These are phyloP conservation scores for Aspergillus nanangensis DNA, from an alignment of 495 filamentous ascomycete genomes.

Conservation along the genomic window DNA sequence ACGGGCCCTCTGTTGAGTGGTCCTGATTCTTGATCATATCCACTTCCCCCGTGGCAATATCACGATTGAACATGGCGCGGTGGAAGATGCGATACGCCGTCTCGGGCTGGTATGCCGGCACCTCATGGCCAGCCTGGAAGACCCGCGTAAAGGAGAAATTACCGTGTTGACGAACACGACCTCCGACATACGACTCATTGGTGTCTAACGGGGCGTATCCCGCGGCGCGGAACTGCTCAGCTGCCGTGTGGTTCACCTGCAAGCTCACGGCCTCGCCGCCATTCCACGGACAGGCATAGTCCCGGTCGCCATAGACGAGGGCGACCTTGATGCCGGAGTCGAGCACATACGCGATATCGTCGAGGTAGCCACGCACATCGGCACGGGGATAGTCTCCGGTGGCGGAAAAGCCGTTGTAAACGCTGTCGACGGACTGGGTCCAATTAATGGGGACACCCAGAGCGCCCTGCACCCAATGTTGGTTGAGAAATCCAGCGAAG, in stretches of 20 bases:
- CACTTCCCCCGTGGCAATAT: conserved; percentile 53
- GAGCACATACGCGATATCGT: conserved; percentile 49
- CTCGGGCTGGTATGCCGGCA: conserved; percentile 56
- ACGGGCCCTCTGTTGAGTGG: conserved; percentile 47
- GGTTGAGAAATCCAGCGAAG: conserved; percentile 61
- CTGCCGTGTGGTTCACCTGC: conserved; percentile 34
- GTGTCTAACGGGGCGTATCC: conserved; percentile 46
- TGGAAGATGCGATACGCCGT: conserved; percentile 52
- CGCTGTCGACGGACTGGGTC: conserved; percentile 46
- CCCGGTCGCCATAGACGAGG: conserved; percentile 62
- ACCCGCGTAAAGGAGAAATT: conserved; percentile 57
- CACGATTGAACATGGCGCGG: conserved; percentile 47
- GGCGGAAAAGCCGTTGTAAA: conserved; percentile 46
- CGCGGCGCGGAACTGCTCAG: conserved; percentile 39
- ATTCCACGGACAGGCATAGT: conserved; percentile 55
- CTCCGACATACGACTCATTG: conserved; percentile 41
- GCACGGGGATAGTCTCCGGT: conserved; percentile 44
- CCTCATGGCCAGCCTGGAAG: conserved; percentile 58
- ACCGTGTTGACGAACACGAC: conserved; percentile 53
- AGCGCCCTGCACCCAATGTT: conserved; percentile 54
- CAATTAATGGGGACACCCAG: conserved; percentile 66
- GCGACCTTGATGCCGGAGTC: conserved; percentile 59
- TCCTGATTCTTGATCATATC: conserved; percentile 27
- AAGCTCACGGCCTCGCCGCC: conserved; percentile 42
- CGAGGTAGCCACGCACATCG: conserved; percentile 45